A percentile compares a stretch with the other conserved stretches of the same genome.
Evolutionary conservation across 305 asterid genomes (phyloP).

Genomic region (Solanum aculeatissimum): DNA sequence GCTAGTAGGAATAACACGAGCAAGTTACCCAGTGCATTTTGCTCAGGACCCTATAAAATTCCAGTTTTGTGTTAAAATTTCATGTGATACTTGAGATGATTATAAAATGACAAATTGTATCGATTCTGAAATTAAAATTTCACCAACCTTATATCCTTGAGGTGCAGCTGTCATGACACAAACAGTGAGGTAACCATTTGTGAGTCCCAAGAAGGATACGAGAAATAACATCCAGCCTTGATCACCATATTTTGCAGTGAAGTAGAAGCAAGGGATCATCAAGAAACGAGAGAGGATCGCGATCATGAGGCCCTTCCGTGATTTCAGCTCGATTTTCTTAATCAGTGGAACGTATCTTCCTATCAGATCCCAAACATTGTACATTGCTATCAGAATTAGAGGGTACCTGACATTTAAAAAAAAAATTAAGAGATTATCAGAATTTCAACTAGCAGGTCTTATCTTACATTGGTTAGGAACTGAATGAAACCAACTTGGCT

Average conservation of each 20-base stretch:
- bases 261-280: conserved; percentile 80
- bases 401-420: conserved; percentile 42
- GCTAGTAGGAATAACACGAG: conserved; percentile 57
- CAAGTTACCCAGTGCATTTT: conserved; percentile 87
- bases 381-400: conserved; percentile 61
- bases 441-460: neutral
- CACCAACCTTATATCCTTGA: conserved; percentile 63
- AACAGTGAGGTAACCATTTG: conserved; percentile 78
- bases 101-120: neutral
- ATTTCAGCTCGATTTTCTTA: conserved; percentile 26
- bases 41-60: conserved; percentile 72
- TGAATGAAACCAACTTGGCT: neutral
- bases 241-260: conserved; percentile 85
- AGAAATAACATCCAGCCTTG: conserved; percentile 83
- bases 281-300: conserved; percentile 39
- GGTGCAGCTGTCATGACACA: conserved; percentile 75
- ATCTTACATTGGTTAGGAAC: neutral
- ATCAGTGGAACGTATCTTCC: conserved; percentile 58
- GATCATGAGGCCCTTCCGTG: conserved; percentile 42
- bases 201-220: conserved; percentile 56
- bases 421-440: neutral
- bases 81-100: neutral
- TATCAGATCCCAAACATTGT: conserved; percentile 69
- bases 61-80: neutral
- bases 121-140: neutral